These are phyloP conservation scores for Eucalyptus marginata DNA, from an alignment of 345 rosid species.

Conservation along the genomic window DNA sequence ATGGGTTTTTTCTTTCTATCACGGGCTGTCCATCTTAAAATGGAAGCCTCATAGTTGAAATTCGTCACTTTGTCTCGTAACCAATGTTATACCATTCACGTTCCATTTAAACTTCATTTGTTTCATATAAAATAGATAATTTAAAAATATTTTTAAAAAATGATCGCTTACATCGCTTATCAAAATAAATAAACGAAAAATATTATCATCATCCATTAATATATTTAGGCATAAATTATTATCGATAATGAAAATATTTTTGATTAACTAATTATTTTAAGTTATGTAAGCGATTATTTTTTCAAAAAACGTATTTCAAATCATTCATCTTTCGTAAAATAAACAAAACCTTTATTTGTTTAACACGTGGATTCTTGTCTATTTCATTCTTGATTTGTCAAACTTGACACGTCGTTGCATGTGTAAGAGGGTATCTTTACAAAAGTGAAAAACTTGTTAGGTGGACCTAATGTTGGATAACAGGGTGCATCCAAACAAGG, in stretches of 20 bases:
- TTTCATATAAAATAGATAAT: rapidly evolving
- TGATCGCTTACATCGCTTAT: rapidly evolving
- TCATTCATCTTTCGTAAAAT: rapidly evolving
- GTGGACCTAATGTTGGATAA: background rate
- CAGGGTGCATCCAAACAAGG: background rate
- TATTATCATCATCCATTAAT: too few relatives aligned
- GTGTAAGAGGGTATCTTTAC: background rate
- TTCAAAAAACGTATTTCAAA: too few relatives aligned
- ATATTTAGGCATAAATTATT: too few relatives aligned
- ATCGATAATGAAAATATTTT: too few relatives aligned
- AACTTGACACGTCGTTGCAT: background rate
- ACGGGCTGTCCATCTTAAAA: too few relatives aligned
- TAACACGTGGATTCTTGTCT: background rate
- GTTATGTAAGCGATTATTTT: too few relatives aligned
- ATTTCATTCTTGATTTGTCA: background rate
- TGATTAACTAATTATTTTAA: too few relatives aligned
- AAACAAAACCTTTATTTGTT: background rate
- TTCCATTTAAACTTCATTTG: background rate
- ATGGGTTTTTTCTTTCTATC: background rate
- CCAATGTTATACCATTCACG: background rate
- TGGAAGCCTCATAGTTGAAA: background rate
- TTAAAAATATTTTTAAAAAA: too few relatives aligned
- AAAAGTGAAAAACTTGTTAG: background rate
- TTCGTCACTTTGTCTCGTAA: background rate
- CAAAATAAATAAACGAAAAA: rapidly evolving